Evolutionary conservation across 2,329 filamentous ascomycete genomes (phyloP), one percentile per base, ranked within the genome.

Genomic region (Xylariaceae sp.): DNA sequence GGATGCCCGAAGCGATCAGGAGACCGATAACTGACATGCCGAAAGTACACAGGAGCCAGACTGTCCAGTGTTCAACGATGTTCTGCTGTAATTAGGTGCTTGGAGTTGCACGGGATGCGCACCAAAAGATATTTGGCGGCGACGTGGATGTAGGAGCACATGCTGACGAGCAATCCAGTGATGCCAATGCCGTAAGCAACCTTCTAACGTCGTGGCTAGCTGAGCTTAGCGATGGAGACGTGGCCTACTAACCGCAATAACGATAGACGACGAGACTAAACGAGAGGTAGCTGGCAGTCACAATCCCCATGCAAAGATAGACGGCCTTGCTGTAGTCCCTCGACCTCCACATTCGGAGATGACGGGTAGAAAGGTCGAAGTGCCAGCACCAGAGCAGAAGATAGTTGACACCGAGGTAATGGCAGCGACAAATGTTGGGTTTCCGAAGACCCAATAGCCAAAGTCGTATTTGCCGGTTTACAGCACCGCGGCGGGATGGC

Each of bases 331-430:
- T 79, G 69, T 83, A 88, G 62, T 87, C 82, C 17, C 75, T 76
- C 0, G 86, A 85, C 26, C 78, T 76, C 37, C 74, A 76, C 85
- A 89, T 89, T 89, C 87, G 0, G 81, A 83, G 50, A 88, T 88
- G 56, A 89, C 83, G 4, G 85, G 84, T 1, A 88, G 72, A 65
- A 87, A 88, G 1, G 83, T 83, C 0, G 80, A 82, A 0, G 84
- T 87, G 16, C 81, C 83, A 0, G 84, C 82, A 6, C 78, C 80
- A 2, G 83, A 84, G 54, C 82, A 80, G 71, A 87, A 86, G 60
- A 88, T 87, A 2, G 82, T 85, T 2, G 78, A 77, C 0, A 80
- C 77, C 34, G 84, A 82, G 0, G 80, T 81, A 63, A 88, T 86
- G 6, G 82, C 85, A 1, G 78, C 79, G 0, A 81, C 79, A 66